Evolutionary conservation across 2,329 filamentous ascomycete genomes (phyloP), one percentile per base, ranked within the genome.

Genomic region (Cercospora zeae-maydis): DNA sequence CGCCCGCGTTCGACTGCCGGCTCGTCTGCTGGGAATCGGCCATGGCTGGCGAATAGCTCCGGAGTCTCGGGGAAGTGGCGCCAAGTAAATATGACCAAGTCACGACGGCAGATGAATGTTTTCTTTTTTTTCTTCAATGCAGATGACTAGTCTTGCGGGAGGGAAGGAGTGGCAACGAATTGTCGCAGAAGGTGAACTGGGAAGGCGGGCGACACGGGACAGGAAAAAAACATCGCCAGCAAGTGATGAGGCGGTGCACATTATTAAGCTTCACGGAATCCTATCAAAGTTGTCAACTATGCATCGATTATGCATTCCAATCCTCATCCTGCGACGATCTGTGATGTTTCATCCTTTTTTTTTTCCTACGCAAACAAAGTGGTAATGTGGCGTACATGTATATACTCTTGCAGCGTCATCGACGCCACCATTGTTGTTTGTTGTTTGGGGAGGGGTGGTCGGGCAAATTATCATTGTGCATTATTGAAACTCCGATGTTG

Each of bases 1-100:
- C 61, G 14, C 64, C 57, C 27, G 69, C 65, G n/a, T 47, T 39
- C 14, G 68, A 67, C 49, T 67, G 66, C 47, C 60, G 63, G 58
- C 30, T 55, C 30, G 30, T 47, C 31, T 45, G 53, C 49, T 62
- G 54, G 10, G 34, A 13, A 47, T 59, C 51, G 37, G 61, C 36
- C 61, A 63, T 63, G 27, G 42, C 42, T 21, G 42, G 21, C 3
- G 24, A 6, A 27, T 49, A 30, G n/a, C n/a, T n/a, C n/a, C n/a
- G n/a, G 21, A 24, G 14, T 49, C 42, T 49, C 42, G 42, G 21
- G 42, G 27, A 47, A 24, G 42, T 47, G 19, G 21, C 21, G 42
- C 42, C 39, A 21, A 45, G 39, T 11, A 19, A n/a, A n/a, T n/a
- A n/a, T n/a, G 36, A 13, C n/a, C 36, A 37, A 37, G 36, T 37